Percentiles rank a stretch among this genome's conserved stretches.
Conservation (phyloP, 176 grass and related monocot species). For the Alopecurus myosuroides region DNA sequence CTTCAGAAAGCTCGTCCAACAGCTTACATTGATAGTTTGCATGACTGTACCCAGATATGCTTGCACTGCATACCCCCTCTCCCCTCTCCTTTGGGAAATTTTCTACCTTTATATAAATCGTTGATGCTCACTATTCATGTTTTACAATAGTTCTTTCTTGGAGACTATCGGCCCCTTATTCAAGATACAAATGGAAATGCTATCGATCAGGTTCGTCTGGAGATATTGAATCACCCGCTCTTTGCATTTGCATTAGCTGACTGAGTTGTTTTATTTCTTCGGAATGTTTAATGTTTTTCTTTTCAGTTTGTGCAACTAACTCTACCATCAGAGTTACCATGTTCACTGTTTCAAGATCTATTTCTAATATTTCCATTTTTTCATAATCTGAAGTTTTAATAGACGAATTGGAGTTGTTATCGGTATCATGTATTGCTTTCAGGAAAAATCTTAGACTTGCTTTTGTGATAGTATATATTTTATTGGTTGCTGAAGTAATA, state of each 20-base stretch:
- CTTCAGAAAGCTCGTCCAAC: background rate
- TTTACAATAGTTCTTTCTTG: slow-evolving; percentile 87
- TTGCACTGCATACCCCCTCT: background rate
- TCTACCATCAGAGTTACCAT: background rate
- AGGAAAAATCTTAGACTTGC: background rate
- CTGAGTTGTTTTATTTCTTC: background rate
- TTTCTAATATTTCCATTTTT: slow-evolving; percentile 20
- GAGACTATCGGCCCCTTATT: slow-evolving; percentile 93
- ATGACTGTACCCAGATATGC: background rate
- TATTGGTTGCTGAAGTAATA: slow-evolving; percentile 11
- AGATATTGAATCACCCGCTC: background rate
- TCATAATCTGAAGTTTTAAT: background rate
- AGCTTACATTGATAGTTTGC: background rate
- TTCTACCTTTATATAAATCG: background rate
- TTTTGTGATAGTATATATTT: background rate
- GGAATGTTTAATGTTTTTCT: background rate
- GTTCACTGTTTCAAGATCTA: background rate
- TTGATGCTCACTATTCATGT: slow-evolving; percentile 3
- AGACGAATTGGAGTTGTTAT: background rate
- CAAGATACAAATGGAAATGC: slow-evolving; percentile 73
- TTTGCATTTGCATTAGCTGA: slow-evolving; percentile 8
- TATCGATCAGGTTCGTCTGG: slow-evolving; percentile 78
- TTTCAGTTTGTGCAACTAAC: background rate
- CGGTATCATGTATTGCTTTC: slow-evolving; percentile 3
- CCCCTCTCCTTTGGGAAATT: background rate